Base-by-base conservation (phyloP, 768 basidiomycete species). In the Lentinula edodes region DNA sequence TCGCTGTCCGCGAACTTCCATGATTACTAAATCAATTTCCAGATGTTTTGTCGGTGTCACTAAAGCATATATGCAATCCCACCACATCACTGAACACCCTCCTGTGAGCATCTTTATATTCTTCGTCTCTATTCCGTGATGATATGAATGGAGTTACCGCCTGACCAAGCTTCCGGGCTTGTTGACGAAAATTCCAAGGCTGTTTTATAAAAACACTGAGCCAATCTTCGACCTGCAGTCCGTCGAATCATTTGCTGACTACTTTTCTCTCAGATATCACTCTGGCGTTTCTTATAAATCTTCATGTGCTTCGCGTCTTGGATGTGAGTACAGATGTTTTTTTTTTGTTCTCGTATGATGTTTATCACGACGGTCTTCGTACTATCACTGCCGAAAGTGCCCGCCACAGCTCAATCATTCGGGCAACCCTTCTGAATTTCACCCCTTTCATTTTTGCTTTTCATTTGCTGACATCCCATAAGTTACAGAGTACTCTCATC, bases 331-430 rank as follows among this genome's bases (percentile, higher is more conserved):
- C 61, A 28, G 28, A 28, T 41, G 3, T 56, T 41, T 56, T 55
- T 42, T 15, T 43, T 52, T 36, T 61, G 46, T 15, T 28, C 60
- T 70, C 63, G 18, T 58, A 85, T 87, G 88, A 90, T 90, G 88
- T 73, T 83, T 79, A 85, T 86, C 89, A 91, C 90, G 90, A 92
- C 90, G 90, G 90, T 92, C 90, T 91, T 90, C 90, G 90, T 91
- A 92, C 69, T 61, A 72, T 71, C 66, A 61, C 75, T 91, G 89
- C 87, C 90, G 90, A 92, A 92, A 89, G 71, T 84, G 90, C 90
- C 90, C 90, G 90, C 87, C 87, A 90, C 86, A 92, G 90, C 90
- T 92, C 90, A 91, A 80, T 68, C 51, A 73, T 55, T 84, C 88
- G 90, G 90, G 89, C 89, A 88, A 77, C 85, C 89, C 86, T 76